Base-by-base conservation (phyloP, 2,329 filamentous ascomycete genomes). In the Ramichloridium luteum region DNA sequence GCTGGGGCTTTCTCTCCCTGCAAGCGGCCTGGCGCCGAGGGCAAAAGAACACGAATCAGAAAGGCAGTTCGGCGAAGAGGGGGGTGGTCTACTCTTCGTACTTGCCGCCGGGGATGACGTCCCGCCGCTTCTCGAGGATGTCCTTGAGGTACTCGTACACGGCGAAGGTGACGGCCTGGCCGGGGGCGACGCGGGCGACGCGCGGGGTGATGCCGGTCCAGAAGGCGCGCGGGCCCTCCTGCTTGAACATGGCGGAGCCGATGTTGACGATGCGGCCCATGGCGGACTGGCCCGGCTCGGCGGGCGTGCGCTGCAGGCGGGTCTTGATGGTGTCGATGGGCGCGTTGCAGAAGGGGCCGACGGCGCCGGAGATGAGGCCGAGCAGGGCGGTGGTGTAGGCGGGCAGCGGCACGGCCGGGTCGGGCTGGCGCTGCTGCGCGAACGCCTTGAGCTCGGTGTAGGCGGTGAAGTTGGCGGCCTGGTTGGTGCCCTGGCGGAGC, bases 251-350 rank as follows among this genome's bases (percentile, higher is more conserved):
- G 25, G 62, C 57, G 30, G 54, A 60, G 31, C 82, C 77, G 48
- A 98, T 98, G 25, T 61, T 56, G 16, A 72, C 67, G 47, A 98
- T 94, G 38, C 90, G 69, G 36, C 72, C 70, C 46, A 92, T 59
- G 9, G 90, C 88, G 28, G 76, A 81, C 51, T 86, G 79, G 11
- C 88, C 54, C 4, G 76, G 71, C 59, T 80, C 71, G 3, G 81
- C 85, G 1, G 84, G 83, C 31, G 77, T 90, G 62, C 84, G 90
- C 59, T 98, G 90, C 56, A 98, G 63, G 30, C 90, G 69, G 25
- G 90, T 98, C 75, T 98, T 98, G 67, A 98, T 96, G 23, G 90
- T 98, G 54, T 98, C 90, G 55, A 98, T 96, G 13, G 90, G 90
- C 16, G 92, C 90, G 55, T 98, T 98, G 48, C 81, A 90, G 53